These are phyloP conservation scores for Syncephalastrum monosporum DNA, from an alignment of 371 early-diverging fungal species.

Conservation along the genomic window DNA sequence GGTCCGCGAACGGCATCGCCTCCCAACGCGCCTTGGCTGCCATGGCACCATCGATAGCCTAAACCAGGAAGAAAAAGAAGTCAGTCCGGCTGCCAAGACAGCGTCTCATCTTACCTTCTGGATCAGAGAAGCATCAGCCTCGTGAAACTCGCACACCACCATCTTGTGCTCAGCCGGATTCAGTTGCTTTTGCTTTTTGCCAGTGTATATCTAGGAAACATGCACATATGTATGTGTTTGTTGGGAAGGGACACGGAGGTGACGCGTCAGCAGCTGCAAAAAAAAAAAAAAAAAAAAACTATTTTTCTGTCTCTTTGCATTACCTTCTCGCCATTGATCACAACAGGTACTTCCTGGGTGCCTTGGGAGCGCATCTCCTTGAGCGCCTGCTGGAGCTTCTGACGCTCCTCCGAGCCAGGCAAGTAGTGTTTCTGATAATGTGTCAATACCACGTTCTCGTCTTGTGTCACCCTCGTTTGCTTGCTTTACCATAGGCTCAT, in stretches of 20 bases:
- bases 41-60: constrained; percentile 89
- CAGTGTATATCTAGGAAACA: constrained; percentile 56
- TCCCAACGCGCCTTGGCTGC: constrained; percentile 90
- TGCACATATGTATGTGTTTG: too few species aligned
- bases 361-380: constrained; percentile 69
- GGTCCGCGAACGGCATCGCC: constrained; percentile 90
- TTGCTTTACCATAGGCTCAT: constrained; percentile 85
- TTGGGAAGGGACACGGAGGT: background rate
- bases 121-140: constrained; percentile 74
- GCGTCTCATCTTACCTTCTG: constrained; percentile 34
- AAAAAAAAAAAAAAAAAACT: too few species aligned
- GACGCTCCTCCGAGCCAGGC: constrained; percentile 80
- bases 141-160: constrained; percentile 81
- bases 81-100: too few species aligned
- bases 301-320: background rate
- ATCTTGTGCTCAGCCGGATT: constrained; percentile 86
- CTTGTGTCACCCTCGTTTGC: too few species aligned
- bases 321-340: constrained; percentile 88
- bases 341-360: constrained; percentile 81
- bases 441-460: too few species aligned
- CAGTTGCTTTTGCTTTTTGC: constrained; percentile 68
- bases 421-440: constrained; percentile 51
- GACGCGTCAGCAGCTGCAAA: background rate
- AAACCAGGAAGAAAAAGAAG: too few species aligned
- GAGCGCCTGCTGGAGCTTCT: constrained; percentile 74